Evolutionary conservation across 2,329 filamentous ascomycete species (phyloP), one percentile per base, ranked within the genome.

Genomic region (Colletotrichum neosansevieriae): DNA sequence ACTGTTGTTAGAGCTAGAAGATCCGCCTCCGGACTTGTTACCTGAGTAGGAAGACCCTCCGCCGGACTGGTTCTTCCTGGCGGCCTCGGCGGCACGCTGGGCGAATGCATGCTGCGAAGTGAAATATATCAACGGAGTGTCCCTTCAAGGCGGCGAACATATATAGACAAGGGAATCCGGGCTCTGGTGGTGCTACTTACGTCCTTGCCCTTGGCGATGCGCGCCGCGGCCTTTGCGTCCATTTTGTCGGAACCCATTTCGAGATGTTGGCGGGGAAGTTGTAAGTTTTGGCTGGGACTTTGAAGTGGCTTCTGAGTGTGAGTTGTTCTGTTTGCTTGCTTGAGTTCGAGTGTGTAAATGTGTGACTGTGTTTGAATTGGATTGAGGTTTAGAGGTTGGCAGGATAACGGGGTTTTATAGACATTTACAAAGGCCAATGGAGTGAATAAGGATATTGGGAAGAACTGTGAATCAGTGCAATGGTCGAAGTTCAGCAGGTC

Each of bases 141-240:
- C 13, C 15, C 11, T 15, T 38, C 11, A 15, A 15, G 10, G 4
- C 13, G 36, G 36, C 11, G 36, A 38, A 38, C 29, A 29, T 29
- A 38, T 12, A 38, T 15, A 9, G 9, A 10, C 10, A 12, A 51
- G 12, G 49, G 49, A 1, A 17, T 34, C 5, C 11, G 7, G 29
- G 29, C 29, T 29, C 29, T 29, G 29, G 29, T 29, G 29, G 29
- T 29, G 29, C 9, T 29, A 58, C 54, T 47, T 45, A 58, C 54
- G n/a, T 58, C 40, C 21, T 58, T 45, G 40, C 54, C 54, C 38
- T 58, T 58, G 19, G 19, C n/a, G 40, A 58, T 58, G 24, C 56
- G 56, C 10, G 56, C 56, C 6, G 56, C 56, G 4, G 56, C 56
- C 29, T 47, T 58, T n/a, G 40, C 42, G 29, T 24, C 56, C 56